Evolutionary conservation across 257 asterid genomes (phyloP).

Genomic region (Euphrasia confusa): DNA sequence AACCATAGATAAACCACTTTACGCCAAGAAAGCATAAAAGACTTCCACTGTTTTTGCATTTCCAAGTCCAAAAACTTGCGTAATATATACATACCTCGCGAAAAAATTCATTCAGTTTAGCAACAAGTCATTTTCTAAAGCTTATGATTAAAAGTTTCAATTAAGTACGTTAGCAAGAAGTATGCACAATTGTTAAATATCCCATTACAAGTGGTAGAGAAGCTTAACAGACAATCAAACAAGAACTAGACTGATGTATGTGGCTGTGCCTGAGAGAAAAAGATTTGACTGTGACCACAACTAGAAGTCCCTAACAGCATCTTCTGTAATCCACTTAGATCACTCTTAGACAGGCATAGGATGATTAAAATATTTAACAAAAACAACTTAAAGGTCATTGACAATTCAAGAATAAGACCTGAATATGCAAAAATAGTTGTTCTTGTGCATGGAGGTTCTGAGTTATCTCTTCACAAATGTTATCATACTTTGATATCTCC

Average conservation of each 20-base stretch:
- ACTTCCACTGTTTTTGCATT: neutral
- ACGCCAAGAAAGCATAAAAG: neutral
- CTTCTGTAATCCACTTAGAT: neutral
- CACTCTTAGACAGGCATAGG: neutral
- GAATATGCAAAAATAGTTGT: constrained; percentile 74
- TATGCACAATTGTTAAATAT: neutral
- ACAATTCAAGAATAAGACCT: constrained; percentile 42
- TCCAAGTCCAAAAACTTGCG: neutral
- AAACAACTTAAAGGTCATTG: neutral
- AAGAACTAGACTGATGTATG: constrained; percentile 13
- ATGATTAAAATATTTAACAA: neutral
- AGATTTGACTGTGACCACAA: constrained; percentile 11
- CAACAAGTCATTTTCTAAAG: neutral
- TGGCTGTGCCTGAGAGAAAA: neutral
- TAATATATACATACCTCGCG: neutral
- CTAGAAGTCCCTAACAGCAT: neutral
- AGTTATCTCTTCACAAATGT: constrained; percentile 72
- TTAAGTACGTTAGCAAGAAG: constrained; percentile 7
- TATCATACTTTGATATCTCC: constrained; percentile 86
- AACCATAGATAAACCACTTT: constrained; percentile 15
- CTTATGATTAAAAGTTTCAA: constrained; percentile 12
- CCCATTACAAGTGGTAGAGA: constrained; percentile 11
- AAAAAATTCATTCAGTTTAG: constrained; percentile 10
- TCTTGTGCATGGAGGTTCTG: constrained; percentile 81
- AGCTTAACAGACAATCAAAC: constrained; percentile 2